Evolutionary conservation across 2,329 filamentous ascomycete species (phyloP).

Genomic region (Pezicula neosporulosa): DNA sequence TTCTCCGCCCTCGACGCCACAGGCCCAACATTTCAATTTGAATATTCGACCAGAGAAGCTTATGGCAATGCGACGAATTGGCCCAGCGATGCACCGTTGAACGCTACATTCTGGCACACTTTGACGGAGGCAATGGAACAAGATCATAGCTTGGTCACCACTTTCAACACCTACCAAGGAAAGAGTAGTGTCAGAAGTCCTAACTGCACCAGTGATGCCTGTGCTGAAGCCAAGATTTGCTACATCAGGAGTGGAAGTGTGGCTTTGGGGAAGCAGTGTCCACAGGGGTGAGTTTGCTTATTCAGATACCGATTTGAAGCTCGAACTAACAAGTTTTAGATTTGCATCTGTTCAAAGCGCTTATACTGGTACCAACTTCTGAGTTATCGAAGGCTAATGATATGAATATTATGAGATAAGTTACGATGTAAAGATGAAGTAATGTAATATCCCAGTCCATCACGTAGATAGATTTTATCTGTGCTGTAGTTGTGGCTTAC

Average conservation of each 20-base stretch:
- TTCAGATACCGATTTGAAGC: no score
- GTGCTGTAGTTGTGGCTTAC: no score
- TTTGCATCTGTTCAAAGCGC: conserved; percentile 36
- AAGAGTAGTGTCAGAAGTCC: conserved; percentile 47
- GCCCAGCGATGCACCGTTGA: conserved; percentile 46
- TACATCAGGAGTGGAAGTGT: conserved; percentile 56
- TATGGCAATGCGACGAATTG: conserved; percentile 42
- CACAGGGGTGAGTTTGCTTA: conserved; percentile 31
- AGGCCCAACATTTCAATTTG: conserved; percentile 44
- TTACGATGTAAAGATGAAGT: no score
- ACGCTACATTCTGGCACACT: conserved; percentile 56
- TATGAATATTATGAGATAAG: no score
- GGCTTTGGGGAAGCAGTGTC: conserved; percentile 46
- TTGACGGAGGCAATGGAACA: conserved; percentile 55
- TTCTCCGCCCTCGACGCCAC: conserved; percentile 35
- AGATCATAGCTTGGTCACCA: conserved; percentile 42
- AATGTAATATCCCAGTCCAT: no score
- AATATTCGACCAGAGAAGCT: conserved; percentile 48
- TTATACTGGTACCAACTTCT: conserved; percentile 33
- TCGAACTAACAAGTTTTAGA: conserved; percentile 15
- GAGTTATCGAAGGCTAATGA: background rate
- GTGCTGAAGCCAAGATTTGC: conserved; percentile 51
- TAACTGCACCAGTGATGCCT: conserved; percentile 47
- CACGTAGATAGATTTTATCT: no score
- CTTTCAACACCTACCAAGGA: conserved; percentile 48